Evolutionary conservation across 73 alveolate species (phyloP).

Genomic region (Uronychia setigera): DNA sequence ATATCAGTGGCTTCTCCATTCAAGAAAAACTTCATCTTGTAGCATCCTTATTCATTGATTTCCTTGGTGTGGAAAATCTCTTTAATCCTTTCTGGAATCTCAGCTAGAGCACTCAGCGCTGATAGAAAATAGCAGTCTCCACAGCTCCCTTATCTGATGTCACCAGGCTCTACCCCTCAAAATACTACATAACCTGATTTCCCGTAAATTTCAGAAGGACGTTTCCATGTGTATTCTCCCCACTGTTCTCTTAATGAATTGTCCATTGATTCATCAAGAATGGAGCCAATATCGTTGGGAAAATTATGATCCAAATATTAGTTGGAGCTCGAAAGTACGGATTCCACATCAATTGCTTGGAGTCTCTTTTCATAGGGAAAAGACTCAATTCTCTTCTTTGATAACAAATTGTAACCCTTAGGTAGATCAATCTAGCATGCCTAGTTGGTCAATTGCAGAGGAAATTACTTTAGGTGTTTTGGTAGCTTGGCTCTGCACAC

Average conservation of each 20-base stretch:
- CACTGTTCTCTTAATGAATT: not conserved
- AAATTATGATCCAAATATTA: not conserved
- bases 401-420: too few species aligned
- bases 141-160: conserved; percentile 75
- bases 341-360: not conserved
- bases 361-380: conserved; percentile 19
- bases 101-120: conserved; percentile 85
- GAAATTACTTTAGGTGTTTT: too few species aligned
- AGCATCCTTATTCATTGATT: conserved; percentile 70
- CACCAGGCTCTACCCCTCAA: conserved; percentile 71
- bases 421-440: too few species aligned
- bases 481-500: too few species aligned
- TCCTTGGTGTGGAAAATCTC: conserved; percentile 74
- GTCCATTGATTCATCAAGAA: not conserved
- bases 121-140: conserved; percentile 89
- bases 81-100: conserved; percentile 70
- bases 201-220: conserved; percentile 30
- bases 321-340: not conserved
- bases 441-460: too few species aligned
- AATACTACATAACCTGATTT: not conserved
- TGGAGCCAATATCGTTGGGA: not conserved
- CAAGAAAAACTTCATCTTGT: conserved; percentile 75
- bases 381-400: not conserved
- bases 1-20: conserved; percentile 89
- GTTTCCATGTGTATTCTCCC: conserved; percentile 5